phyloP scores from a whole-genome alignment of 2,329 filamentous ascomycete species.

The Aureobasidium sp. region DNA sequence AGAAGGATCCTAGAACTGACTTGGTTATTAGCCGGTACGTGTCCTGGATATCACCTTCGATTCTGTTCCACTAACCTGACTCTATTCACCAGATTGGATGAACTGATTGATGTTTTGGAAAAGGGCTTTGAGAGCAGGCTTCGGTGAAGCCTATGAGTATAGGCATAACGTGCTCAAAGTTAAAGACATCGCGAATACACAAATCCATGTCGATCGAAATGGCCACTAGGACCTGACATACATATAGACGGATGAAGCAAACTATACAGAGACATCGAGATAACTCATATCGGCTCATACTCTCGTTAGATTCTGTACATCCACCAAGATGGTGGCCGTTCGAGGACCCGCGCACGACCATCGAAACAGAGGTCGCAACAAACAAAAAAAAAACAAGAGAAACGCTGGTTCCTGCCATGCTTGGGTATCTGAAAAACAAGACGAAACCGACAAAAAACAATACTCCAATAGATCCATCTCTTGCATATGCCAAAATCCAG shows the following conservation, averaged over 20 bases:
- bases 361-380: background rate
- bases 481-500: background rate
- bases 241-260: background rate
- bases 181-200: no score
- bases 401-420: background rate
- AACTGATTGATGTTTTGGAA: slow-evolving; percentile 22
- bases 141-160: background rate
- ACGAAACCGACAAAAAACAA: background rate
- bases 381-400: background rate
- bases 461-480: background rate
- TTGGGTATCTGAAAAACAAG: slow-evolving; percentile 2
- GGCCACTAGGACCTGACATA: background rate
- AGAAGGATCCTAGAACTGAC: slow-evolving; percentile 25
- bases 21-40: slow-evolving; percentile 20
- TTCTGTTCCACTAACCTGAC: background rate
- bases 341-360: background rate
- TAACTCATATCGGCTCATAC: background rate
- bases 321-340: background rate
- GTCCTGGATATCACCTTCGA: background rate
- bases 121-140: slow-evolving; percentile 15
- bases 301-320: background rate
- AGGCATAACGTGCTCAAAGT: background rate
- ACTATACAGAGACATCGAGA: background rate
- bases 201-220: background rate
- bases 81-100: slow-evolving; percentile 19